Evolutionary conservation across 345 rosid species (phyloP), one percentile per base, ranked within the genome.

Genomic region (Viola odorata): DNA sequence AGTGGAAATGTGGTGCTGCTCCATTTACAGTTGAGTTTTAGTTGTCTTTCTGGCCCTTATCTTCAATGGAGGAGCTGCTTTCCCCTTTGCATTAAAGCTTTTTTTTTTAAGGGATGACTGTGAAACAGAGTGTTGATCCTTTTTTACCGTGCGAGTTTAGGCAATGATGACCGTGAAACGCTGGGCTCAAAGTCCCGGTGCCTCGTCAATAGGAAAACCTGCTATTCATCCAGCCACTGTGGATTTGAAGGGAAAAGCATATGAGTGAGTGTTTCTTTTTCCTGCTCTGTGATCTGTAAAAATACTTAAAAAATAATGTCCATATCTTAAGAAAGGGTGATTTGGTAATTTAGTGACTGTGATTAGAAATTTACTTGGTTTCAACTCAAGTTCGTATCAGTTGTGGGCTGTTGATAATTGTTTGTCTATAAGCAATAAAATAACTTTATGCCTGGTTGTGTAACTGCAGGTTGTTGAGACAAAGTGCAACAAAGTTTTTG

Each of bases 1-100:
- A 86, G 78, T 94, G 99, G 99, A 83, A 83, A 3, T 94, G 97
- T 73, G 92, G 95, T 69, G 97, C 97, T 70, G 95, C 99, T 76
- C 99, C 99, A 56, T 70, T 90, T 50, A 73, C 97, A 67, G 99
- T 90, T 80, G 63, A 72, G 80, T 78, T 80, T 76, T 72, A 51
- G 17, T 61, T 60, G 50, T 57, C 17, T 41, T 47, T 68, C 38
- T 51, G 16, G 4, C 23, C 37, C n/a, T 5, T 23, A 39, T 39
- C 38, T 48, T 16, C 13, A 3, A 53, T 15, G 5, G 16, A 61
- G 41, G 14, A 38, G 8, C 17, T 57, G 5, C 10, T 44, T 13
- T 41, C 45, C 16, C 38, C 45, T 12, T 41, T 62, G 12, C 15
- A 12, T 15, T 6, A 6, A 6, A 36, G 37, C 8, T 55, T 10